Percentiles rank a stretch among this genome's conserved stretches.
These are phyloP conservation scores for Epithele typhae DNA, from an alignment of 768 basidiomycete species.

Conservation along the genomic window DNA sequence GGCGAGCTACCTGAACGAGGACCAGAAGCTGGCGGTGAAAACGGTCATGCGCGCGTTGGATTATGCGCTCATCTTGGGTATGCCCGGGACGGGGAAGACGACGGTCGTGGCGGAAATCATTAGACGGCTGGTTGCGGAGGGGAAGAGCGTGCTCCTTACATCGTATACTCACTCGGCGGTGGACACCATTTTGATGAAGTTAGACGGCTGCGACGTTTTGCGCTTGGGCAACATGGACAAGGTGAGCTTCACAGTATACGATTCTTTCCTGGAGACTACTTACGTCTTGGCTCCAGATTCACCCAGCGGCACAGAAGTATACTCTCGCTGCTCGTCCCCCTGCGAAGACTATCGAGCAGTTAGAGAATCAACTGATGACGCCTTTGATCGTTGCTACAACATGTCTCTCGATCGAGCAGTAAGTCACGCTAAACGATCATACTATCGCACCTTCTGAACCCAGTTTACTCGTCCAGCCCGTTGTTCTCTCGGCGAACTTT, in stretches of 20 bases:
- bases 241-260: conserved; percentile 44
- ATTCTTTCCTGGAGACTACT: background rate
- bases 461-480: conserved; percentile 46
- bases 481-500: conserved; percentile 82
- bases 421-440: conserved; percentile 31
- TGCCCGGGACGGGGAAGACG: conserved; percentile 99
- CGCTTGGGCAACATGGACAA: conserved; percentile 91
- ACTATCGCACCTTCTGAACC: conserved; percentile 3
- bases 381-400: conserved; percentile 97
- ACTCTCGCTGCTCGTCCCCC: conserved; percentile 55
- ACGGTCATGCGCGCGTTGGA: conserved; percentile 78
- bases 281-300: conserved; percentile 48
- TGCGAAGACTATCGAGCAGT: conserved; percentile 70
- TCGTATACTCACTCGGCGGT: conserved; percentile 98
- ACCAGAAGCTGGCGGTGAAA: conserved; percentile 67
- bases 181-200: conserved; percentile 90
- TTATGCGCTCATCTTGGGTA: conserved; percentile 90
- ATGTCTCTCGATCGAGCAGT: conserved; percentile 93
- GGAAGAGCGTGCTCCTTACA: conserved; percentile 84
- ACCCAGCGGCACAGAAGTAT: conserved; percentile 71
- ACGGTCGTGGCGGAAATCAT: conserved; percentile 91
- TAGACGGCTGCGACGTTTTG: conserved; percentile 74
- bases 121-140: conserved; percentile 66
- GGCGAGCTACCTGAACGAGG: conserved; percentile 47
- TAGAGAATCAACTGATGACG: conserved; percentile 77